Evolutionary conservation across 768 basidiomycete genomes (phyloP), one percentile per base, ranked within the genome.

Genomic region (Trametes coccinea): DNA sequence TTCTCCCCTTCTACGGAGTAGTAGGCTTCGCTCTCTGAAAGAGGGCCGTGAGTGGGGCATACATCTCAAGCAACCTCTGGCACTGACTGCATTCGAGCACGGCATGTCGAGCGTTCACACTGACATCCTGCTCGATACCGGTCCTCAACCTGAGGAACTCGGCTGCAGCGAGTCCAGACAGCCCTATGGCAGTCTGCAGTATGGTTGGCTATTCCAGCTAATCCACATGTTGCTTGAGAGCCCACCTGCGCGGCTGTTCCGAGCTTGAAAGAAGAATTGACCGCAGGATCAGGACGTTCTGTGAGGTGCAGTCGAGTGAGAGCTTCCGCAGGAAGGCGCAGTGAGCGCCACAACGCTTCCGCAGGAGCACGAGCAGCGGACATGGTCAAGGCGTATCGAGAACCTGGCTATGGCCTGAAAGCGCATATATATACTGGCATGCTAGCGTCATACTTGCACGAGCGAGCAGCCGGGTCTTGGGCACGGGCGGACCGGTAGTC

Each of bases 31-130:
- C 82, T 83, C 45, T 78, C 83, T 86, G 22, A 22, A 54, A 10
- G 44, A 31, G 2, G 14, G 2, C 13, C 30, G 14, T 49, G 27
- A 49, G 48, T 8, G 5, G 30, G 6, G 27, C 8, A 5, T 3
- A 22, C 11, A 9, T n/a, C 11, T 31, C 14, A 5, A 3, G 13
- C 14, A 49, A 4, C 5, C 2, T 14, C 10, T 14, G 51, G 33
- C 9, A 73, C 80, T 65, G 47, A 83, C 84, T 80, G 66, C 82
- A 86, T 44, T 82, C 79, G 22, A 86, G 73, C 8, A 76, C 76
- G 4, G 85, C 84, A 70, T 87, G 84, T 27, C 84, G 73, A 7
- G 81, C 82, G 59, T 85, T 77, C 0, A 87, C 82, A 4, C 70
- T 65, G 1, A 87, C 84, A 14, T 75, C 72, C 67, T 84, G 84